Base-by-base conservation (phyloP, 2,329 filamentous ascomycete genomes). In the Metarhizium robertsii region DNA sequence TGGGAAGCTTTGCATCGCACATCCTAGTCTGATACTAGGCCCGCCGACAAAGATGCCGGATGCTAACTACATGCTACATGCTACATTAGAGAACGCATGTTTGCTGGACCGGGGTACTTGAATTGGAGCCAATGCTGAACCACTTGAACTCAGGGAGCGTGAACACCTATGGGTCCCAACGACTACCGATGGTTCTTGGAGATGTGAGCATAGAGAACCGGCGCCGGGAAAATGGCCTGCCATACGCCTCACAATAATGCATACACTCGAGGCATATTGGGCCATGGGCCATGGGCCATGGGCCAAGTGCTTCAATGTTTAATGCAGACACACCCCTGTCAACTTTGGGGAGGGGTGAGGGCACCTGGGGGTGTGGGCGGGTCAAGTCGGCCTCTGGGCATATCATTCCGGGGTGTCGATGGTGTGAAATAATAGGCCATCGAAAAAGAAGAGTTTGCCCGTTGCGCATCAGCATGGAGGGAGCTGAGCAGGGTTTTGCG, bases 1-100 rank as follows among this genome's bases (percentile, higher is more conserved):
- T 32, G 48, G 52, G 52, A 57, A 52, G 53, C 61, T 54, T 36
- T 48, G 25, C 55, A 50, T 57, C 47, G 34, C 40, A 52, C 52
- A 57, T 57, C 42, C 55, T 36, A 47, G 52, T 30, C 36, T 34
- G 50, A 48, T 40, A 54, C 47, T 42, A 48, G 50, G 48, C 36
- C 52, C 51, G 52, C 48, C 49, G 10, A 48, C 45, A 45, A 20
- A 20, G 10, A 45, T 18, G 42, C 42, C 42, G 42, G 14, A 43
- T 43, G 40, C 25, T 25, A 25, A 25, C 25, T 25, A 25, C 20
- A 48, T 29, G 45, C 45, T 48, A 29, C 45, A 48, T 48, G 11
- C 7, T 48, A 48, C 45, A 30, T 48, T 20, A 43, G 32, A 34
- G 13, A 50, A 20, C 30, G 50, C 42, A 49, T 50, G 29, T 47